A percentile compares a stretch with the other conserved stretches of the same genome.
phyloP scores from a whole-genome alignment of 306 rosid genomes.

The Potentilla sterilis region DNA sequence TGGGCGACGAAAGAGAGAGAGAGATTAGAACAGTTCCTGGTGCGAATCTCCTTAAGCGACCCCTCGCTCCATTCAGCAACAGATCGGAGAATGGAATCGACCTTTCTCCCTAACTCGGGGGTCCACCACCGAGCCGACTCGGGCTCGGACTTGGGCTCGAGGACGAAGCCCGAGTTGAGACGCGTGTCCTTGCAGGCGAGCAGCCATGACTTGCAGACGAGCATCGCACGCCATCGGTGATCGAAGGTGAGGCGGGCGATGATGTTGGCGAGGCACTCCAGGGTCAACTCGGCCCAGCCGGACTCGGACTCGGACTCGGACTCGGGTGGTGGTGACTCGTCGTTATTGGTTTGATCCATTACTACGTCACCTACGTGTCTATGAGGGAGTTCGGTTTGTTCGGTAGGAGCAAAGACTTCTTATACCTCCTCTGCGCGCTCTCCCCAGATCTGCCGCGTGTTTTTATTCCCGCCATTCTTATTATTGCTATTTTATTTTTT shows the following conservation, averaged over 20 bases:
- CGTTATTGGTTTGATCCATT: slow-evolving; percentile 29
- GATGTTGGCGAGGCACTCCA: slow-evolving; percentile 68
- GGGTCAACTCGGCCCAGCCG: slow-evolving; percentile 79
- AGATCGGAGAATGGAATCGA: slow-evolving; percentile 79
- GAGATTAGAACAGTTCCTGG: slow-evolving; percentile 68
- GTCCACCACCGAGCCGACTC: slow-evolving; percentile 61
- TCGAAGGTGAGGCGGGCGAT: slow-evolving; percentile 59
- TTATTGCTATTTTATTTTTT: no score
- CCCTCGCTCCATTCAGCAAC: slow-evolving; percentile 49
- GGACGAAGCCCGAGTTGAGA: slow-evolving; percentile 58
- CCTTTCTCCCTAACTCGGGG: slow-evolving; percentile 53
- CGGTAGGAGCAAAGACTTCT: not conserved
- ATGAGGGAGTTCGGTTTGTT: not conserved
- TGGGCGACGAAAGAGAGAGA: slow-evolving; percentile 59
- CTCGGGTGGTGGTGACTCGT: slow-evolving; percentile 12
- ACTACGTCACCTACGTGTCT: no score
- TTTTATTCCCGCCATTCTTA: no score
- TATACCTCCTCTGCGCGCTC: not conserved
- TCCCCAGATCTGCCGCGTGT: not conserved
- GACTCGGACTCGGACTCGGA: slow-evolving; percentile 24
- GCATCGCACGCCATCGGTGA: slow-evolving; percentile 73
- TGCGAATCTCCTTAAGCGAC: slow-evolving; percentile 55
- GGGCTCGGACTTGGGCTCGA: slow-evolving; percentile 52
- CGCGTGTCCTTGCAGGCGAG: slow-evolving; percentile 62
- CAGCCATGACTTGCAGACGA: slow-evolving; percentile 77